Evolutionary conservation across 2,329 filamentous ascomycete genomes (phyloP).

Genomic region (Fusarium newnesense): DNA sequence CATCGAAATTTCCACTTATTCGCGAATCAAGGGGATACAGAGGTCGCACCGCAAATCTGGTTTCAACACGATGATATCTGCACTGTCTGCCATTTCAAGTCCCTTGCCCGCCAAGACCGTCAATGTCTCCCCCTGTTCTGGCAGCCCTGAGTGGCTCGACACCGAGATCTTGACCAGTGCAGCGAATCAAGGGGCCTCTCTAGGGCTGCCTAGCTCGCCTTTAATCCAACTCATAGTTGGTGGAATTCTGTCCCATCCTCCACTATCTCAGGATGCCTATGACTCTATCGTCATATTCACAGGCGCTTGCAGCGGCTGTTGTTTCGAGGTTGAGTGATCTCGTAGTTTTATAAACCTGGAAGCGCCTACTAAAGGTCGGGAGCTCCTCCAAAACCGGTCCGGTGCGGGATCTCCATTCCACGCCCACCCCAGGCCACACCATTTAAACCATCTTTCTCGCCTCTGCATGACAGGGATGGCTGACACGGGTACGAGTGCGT

Average conservation of each 20-base stretch:
- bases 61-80: conserved; percentile 1
- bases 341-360: conserved; percentile 16
- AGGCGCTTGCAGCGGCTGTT: conserved; percentile 37
- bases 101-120: conserved; percentile 40
- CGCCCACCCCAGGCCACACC: conserved; percentile 31
- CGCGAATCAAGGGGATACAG: conserved; percentile 1
- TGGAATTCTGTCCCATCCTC: background rate
- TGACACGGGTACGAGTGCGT: conserved; percentile 43
- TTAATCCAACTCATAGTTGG: background rate
- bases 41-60: conserved; percentile 25
- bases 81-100: conserved; percentile 24
- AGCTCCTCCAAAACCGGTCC: conserved; percentile 34
- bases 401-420: conserved; percentile 39
- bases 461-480: conserved; percentile 37
- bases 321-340: conserved; percentile 21
- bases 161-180: conserved; percentile 36
- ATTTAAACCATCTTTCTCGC: conserved; percentile 29
- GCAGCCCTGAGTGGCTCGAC: conserved; percentile 21
- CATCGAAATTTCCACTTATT: conserved; percentile 22
- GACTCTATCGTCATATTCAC: background rate
- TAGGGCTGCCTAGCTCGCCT: background rate
- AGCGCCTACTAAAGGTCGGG: conserved; percentile 18
- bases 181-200: conserved; percentile 32
- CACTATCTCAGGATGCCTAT: background rate
- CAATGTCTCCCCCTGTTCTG: conserved; percentile 29